Percentiles rank a stretch among this genome's conserved stretches.
These are phyloP conservation scores for Suillus bovinus DNA, from an alignment of 768 basidiomycete genomes.

Conservation along the genomic window DNA sequence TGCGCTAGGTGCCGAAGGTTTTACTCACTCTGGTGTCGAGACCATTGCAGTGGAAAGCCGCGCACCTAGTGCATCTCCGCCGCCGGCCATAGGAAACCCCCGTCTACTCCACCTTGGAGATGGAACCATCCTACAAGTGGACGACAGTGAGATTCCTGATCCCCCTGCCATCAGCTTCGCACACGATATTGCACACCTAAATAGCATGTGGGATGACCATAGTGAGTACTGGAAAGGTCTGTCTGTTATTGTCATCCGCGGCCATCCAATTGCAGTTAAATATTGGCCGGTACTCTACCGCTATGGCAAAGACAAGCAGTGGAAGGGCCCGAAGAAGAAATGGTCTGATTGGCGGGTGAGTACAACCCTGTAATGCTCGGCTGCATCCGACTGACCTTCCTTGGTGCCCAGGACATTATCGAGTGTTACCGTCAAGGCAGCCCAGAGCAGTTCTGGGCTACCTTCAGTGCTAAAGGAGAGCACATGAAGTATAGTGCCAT, in stretches of 20 bases:
- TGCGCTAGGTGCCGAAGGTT: neutral
- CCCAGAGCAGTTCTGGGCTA: neutral
- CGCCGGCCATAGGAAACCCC: neutral
- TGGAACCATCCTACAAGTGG: neutral
- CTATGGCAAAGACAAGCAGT: neutral
- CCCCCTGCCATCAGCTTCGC: neutral
- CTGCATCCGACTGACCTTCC: neutral
- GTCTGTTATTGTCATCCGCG: neutral
- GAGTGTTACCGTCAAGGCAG: neutral
- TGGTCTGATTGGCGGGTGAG: neutral
- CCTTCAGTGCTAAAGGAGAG: neutral
- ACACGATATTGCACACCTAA: neutral
- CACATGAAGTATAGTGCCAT: neutral
- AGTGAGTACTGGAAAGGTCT: neutral
- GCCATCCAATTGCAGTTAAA: neutral
- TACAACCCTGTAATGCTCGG: neutral
- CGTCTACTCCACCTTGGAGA: neutral
- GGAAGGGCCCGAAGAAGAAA: neutral
- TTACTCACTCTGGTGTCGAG: neutral
- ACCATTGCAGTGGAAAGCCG: neutral
- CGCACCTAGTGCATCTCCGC: neutral
- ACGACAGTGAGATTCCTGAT: neutral
- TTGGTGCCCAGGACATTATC: neutral
- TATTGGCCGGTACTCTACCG: neutral
- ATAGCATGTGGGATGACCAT: neutral